phyloP scores from a whole-genome alignment of 768 basidiomycete genomes.

The Tricholoma furcatifolium region DNA sequence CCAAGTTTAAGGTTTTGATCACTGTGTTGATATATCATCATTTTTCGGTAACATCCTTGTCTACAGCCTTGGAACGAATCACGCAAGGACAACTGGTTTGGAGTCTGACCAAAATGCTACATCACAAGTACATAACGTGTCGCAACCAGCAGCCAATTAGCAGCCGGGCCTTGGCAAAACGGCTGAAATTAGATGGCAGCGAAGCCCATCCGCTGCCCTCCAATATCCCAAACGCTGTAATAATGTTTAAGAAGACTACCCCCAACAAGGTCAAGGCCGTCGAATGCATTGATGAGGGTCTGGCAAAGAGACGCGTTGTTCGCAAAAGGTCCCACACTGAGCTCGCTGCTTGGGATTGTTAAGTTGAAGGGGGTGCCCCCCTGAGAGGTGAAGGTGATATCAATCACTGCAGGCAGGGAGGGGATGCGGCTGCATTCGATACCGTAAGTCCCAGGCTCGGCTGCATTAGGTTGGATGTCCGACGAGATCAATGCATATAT shows the following conservation, averaged over 20 bases:
- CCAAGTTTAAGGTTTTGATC: too few relatives aligned
- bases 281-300: conserved; percentile 59
- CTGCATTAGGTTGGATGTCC: conserved; percentile 48
- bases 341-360: conserved; percentile 55
- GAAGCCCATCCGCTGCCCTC: conserved; percentile 48
- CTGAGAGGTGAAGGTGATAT: conserved; percentile 54
- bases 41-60: too few relatives aligned
- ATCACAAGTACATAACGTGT: too few relatives aligned
- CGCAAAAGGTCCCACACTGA: conserved; percentile 57
- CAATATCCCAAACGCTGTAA: conserved; percentile 59
- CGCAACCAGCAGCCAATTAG: too few relatives aligned
- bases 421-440: conserved; percentile 47
- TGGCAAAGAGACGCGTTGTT: conserved; percentile 49
- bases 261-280: conserved; percentile 49
- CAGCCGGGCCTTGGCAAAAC: too few relatives aligned
- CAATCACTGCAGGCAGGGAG: conserved; percentile 49
- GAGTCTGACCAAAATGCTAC: too few relatives aligned
- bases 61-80: too few relatives aligned
- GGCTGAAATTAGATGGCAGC: conserved; percentile 33
- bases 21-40: too few relatives aligned
- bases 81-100: too few relatives aligned
- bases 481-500: conserved; percentile 61
- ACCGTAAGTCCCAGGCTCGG: conserved; percentile 56
- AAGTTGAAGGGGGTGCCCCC: conserved; percentile 49
- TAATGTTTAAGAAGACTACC: conserved; percentile 60